Conservation (phyloP, 1,284 basidiomycete species). For the Pisolithus thermaeus region DNA sequence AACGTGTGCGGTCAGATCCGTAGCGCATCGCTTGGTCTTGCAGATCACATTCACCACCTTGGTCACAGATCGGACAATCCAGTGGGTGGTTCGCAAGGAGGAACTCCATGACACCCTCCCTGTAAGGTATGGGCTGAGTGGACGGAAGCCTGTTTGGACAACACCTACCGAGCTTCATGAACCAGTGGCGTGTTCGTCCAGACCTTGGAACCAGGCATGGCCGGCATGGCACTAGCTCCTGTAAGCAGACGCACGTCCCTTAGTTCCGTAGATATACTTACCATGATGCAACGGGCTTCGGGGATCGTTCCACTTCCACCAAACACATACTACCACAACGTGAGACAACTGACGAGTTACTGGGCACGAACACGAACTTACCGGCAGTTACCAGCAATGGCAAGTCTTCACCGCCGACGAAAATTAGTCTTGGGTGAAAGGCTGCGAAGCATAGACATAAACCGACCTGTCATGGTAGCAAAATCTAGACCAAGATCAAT, state of each 20-base stretch:
- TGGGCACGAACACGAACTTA: slow-evolving; percentile 32
- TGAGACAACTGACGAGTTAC: slow-evolving; percentile 5
- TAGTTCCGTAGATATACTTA: slow-evolving; percentile 38
- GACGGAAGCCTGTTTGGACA: background rate
- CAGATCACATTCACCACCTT: slow-evolving; percentile 97
- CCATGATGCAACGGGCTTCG: slow-evolving; percentile 89
- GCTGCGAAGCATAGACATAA: slow-evolving; percentile 7
- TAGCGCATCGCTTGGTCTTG: slow-evolving; percentile 99
- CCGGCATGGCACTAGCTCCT: slow-evolving; percentile 82
- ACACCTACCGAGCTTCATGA: slow-evolving; percentile 81
- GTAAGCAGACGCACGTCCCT: background rate
- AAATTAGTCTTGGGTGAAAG: slow-evolving; percentile 11
- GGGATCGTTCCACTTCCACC: slow-evolving; percentile 93
- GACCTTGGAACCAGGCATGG: slow-evolving; percentile 94
- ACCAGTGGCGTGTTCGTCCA: slow-evolving; percentile 95
- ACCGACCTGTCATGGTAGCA: slow-evolving; percentile 87
- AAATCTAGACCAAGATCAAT: slow-evolving; percentile 48
- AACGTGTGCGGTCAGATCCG: slow-evolving; percentile 93
- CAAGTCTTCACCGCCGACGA: slow-evolving; percentile 45
- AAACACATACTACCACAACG: slow-evolving; percentile 76
- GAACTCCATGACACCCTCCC: slow-evolving; percentile 99
- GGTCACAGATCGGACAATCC: slow-evolving; percentile 98
- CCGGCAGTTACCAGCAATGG: slow-evolving; percentile 95
- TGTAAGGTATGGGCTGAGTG: slow-evolving; percentile 27
- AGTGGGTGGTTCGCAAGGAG: slow-evolving; percentile 95